These are phyloP conservation scores for Kwoniella heveanensis DNA, from an alignment of 768 basidiomycete species.

Conservation along the genomic window DNA sequence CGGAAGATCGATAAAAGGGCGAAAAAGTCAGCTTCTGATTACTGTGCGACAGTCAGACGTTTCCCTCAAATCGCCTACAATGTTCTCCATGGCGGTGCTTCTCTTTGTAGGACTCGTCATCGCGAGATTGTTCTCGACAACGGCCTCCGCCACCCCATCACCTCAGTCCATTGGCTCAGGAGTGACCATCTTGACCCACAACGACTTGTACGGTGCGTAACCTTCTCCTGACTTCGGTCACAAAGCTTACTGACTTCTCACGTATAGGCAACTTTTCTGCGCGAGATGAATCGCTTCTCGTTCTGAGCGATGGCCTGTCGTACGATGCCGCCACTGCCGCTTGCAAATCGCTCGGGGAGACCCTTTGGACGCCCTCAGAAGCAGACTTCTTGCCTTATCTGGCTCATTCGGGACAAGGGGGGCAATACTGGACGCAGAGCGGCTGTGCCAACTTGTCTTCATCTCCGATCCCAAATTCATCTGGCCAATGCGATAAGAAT, in stretches of 20 bases:
- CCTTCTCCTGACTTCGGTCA: too few species aligned
- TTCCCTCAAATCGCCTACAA: not conserved
- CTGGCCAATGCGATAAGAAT: not conserved
- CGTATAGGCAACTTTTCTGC: not conserved
- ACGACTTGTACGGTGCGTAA: slow-evolving; percentile 17
- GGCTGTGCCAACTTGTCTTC: slow-evolving; percentile 1
- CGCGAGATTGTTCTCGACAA: not conserved
- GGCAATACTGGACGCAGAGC: slow-evolving; percentile 10
- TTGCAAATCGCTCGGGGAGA: slow-evolving; percentile 3
- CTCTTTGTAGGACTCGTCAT: not conserved
- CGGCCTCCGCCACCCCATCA: not conserved
- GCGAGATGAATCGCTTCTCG: slow-evolving; percentile 12
- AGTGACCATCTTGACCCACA: slow-evolving; percentile 16
- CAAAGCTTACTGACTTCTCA: too few species aligned
- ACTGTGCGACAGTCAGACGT: not conserved
- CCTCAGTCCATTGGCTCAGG: not conserved
- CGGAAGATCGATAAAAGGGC: too few species aligned
- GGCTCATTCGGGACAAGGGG: slow-evolving; percentile 2
- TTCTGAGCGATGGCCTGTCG: not conserved
- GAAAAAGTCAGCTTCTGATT: not conserved
- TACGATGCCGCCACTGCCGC: not conserved
- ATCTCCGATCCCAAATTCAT: not conserved
- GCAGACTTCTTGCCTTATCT: slow-evolving; percentile 19
- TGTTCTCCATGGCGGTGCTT: not conserved
- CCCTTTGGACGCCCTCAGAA: slow-evolving; percentile 1